Evolutionary conservation across 768 basidiomycete species (phyloP), one percentile per base, ranked within the genome.

Genomic region (Serpula lacrymans): DNA sequence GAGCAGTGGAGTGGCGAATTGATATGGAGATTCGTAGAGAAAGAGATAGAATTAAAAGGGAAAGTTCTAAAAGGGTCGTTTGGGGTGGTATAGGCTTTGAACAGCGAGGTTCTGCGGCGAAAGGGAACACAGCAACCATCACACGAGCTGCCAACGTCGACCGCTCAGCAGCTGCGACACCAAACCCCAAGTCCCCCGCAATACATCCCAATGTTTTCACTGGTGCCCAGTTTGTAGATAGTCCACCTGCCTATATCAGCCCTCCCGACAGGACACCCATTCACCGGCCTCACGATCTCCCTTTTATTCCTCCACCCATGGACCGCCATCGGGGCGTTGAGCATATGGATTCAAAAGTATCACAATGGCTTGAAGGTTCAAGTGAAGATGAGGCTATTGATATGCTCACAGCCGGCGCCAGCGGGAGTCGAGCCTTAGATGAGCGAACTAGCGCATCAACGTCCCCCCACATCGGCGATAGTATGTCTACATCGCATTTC

Each of bases 311-410:
- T n/a, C n/a, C n/a, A n/a, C n/a, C n/a, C n/a, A n/a, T n/a, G 43
- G 34, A 59, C 56, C 20, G 62, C 60, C 10, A 49, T n/a, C 13
- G 55, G 64, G 46, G 47, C 55, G 11, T 62, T 34, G 70, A 71
- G 54, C 56, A 66, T 45, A 58, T 77, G 12, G 75, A 75, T 48
- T 45, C 61, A 6, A 82, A 82, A 54, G 67, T 57, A 41, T 74
- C 61, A 41, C 77, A 93, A 52, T 88, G 91, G 89, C 68, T 76
- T 41, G 80, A 88, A 57, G 63, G 47, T 9, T 79, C 77, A 5
- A 90, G 88, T 50, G 89, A 92, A 47, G 89, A 92, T 40, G 89
- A 92, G 59, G 89, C 88, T 11, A 88, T 92, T 39, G 80, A 88
- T 51, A 65, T 87, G 29, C 77, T 90, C 23, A 84, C 89, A 1